A percentile compares a stretch with the other conserved stretches of the same genome.
Conservation (phyloP, 768 basidiomycete genomes). For the Trametopsis cervina region DNA sequence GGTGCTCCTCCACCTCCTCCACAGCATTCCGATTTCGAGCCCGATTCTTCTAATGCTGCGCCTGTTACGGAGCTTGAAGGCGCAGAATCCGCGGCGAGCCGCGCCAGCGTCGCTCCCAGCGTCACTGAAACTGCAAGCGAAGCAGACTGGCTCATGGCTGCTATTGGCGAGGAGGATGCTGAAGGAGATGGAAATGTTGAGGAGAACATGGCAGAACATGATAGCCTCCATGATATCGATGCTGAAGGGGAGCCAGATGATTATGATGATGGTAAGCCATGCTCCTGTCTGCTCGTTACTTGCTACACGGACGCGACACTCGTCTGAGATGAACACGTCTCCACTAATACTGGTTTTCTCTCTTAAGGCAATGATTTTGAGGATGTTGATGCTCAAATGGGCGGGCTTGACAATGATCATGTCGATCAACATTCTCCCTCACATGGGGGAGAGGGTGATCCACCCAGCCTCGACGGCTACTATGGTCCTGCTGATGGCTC, state of each 20-base stretch:
- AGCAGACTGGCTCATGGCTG: constrained; percentile 86
- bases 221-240: constrained; percentile 16
- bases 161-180: constrained; percentile 67
- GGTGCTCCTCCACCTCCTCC: constrained; percentile 59
- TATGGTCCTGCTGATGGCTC: background rate
- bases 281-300: constrained; percentile 16
- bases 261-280: constrained; percentile 27
- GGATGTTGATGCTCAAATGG: constrained; percentile 23
- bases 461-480: constrained; percentile 6
- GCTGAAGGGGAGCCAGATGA: constrained; percentile 23
- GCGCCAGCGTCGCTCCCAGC: constrained; percentile 61
- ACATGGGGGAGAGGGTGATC: constrained; percentile 6
- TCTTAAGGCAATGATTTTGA: constrained; percentile 41
- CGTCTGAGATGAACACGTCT: constrained; percentile 32
- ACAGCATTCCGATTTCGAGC: constrained; percentile 38
- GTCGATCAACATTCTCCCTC: constrained; percentile 1
- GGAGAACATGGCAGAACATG: constrained; percentile 15
- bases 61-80: constrained; percentile 35
- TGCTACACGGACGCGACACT: constrained; percentile 23
- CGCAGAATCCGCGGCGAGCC: constrained; percentile 33
- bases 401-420: constrained; percentile 6
- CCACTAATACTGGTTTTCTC: constrained; percentile 52
- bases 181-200: constrained; percentile 30
- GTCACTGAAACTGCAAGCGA: constrained; percentile 59
- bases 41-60: constrained; percentile 42